Percentiles rank a stretch among this genome's conserved stretches.
Conservation (phyloP, 2,329 filamentous ascomycete genomes). For the Claviceps purpurea region DNA sequence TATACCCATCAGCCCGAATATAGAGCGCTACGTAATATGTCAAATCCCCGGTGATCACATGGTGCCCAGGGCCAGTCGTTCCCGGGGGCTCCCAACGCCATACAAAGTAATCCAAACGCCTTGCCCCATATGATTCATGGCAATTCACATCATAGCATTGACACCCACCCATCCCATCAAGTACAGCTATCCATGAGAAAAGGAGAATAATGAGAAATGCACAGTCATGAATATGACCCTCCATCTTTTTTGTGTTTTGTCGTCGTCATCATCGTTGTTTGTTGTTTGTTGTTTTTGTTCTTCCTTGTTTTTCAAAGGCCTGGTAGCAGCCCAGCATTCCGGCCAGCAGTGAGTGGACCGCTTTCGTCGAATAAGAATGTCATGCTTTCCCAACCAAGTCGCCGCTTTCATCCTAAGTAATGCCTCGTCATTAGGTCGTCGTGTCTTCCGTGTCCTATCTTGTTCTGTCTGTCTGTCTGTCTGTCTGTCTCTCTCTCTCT, state of each 20-base stretch:
- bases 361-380: not conserved
- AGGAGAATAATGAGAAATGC: not conserved
- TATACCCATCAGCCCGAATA: not conserved
- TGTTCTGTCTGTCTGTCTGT: not conserved
- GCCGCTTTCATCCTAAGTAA: not conserved
- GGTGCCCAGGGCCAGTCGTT: too few species aligned
- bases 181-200: not conserved
- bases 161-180: not conserved
- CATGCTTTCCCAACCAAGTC: not conserved
- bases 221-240: not conserved
- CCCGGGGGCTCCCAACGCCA: not conserved
- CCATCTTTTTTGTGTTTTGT: not conserved
- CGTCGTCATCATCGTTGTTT: not conserved
- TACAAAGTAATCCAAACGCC: slow-evolving; percentile 7
- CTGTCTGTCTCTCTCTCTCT: not conserved
- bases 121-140: slow-evolving; percentile 1
- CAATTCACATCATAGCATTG: not conserved
- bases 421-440: not conserved
- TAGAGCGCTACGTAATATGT: not conserved
- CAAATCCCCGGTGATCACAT: not conserved
- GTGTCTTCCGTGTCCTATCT: not conserved
- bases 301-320: not conserved
- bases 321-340: not conserved
- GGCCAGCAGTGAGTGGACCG: not conserved
- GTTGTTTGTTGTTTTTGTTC: not conserved